Base-by-base conservation (phyloP, 495 filamentous ascomycete genomes). In the Aspergillus sclerotioniger region DNA sequence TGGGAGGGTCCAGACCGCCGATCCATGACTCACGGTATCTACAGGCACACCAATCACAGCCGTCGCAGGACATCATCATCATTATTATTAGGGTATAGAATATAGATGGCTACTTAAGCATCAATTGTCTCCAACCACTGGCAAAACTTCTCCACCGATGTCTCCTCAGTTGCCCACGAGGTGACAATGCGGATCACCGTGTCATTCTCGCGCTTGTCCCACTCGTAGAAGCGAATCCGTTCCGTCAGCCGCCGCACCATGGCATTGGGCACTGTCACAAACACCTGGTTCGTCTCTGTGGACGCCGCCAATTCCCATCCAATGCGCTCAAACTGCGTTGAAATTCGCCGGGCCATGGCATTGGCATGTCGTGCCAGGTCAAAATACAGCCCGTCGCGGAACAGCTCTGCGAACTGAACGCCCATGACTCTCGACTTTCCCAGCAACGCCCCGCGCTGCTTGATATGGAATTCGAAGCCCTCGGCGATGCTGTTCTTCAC, bases 341-440 rank as follows among this genome's bases (percentile, higher is more conserved):
- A 48, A 8, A 62, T 54, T 20, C 58, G 66, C 56, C 66, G 50
- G 0, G 76, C 74, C 76, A 75, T 77, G 3, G 63, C 51, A 43
- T 76, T 78, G 31, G 73, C 76, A 66, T 78, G 70, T 5, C 61
- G 51, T 3, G 74, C 74, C 56, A 78, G 59, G 4, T 69, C 60
- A 52, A 77, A 76, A 51, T 71, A 77, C 0, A 78, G 57, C 29
- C 72, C 63, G 15, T 69, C 61, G 0, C 67, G 67, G 61, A 78
- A 78, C 8, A 78, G 60, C 56, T 78, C 76, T 44, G 64, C 62
- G 45, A 78, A 78, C 48, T 78, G 76, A n/a, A 73, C 67, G 8
- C 76, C 76, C 43, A 78, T 48, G 9, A 74, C 67, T 3, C 76
- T 67, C 8, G 71, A 70, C 59, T 78, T 78, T n/a, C 69, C 76